A percentile compares a stretch with the other conserved stretches of the same genome.
Conservation (phyloP, 2,329 filamentous ascomycete genomes). For the Neofusicoccum kwambonambiense region DNA sequence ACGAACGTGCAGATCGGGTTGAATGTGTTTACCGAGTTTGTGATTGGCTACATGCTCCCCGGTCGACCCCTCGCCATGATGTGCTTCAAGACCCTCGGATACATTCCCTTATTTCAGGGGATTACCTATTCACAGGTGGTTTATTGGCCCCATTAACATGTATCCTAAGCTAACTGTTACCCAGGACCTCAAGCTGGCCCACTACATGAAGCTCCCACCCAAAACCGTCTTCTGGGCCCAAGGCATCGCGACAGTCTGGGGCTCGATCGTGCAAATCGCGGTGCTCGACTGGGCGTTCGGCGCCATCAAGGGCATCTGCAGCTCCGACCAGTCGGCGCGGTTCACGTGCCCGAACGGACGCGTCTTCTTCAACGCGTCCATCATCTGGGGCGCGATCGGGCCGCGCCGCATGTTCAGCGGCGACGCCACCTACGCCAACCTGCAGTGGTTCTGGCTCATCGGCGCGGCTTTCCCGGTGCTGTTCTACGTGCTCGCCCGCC, state of each 20-base stretch:
- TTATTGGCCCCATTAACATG: too few relatives aligned
- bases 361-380: slow-evolving; percentile 65
- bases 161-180: neutral
- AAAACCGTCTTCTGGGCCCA: slow-evolving; percentile 53
- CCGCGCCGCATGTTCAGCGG: slow-evolving; percentile 58
- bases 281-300: slow-evolving; percentile 25
- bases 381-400: slow-evolving; percentile 68
- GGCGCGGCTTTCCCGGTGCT: slow-evolving; percentile 55
- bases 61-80: slow-evolving; percentile 71
- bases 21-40: slow-evolving; percentile 55
- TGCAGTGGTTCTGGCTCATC: slow-evolving; percentile 60
- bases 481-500: slow-evolving; percentile 52
- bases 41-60: slow-evolving; percentile 65
- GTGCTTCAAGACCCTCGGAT: slow-evolving; percentile 31
- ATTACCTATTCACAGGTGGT: neutral
- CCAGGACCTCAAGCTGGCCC: slow-evolving; percentile 19
- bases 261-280: slow-evolving; percentile 36
- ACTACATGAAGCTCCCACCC: slow-evolving; percentile 51
- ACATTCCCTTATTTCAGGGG: slow-evolving; percentile 26
- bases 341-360: slow-evolving; percentile 64
- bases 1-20: slow-evolving; percentile 16
- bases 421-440: slow-evolving; percentile 59
- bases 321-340: slow-evolving; percentile 35
- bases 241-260: slow-evolving; percentile 47
- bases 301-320: slow-evolving; percentile 47